Base-by-base conservation (phyloP, 2,329 filamentous ascomycete species). In the Arthrinium phaeospermum region DNA sequence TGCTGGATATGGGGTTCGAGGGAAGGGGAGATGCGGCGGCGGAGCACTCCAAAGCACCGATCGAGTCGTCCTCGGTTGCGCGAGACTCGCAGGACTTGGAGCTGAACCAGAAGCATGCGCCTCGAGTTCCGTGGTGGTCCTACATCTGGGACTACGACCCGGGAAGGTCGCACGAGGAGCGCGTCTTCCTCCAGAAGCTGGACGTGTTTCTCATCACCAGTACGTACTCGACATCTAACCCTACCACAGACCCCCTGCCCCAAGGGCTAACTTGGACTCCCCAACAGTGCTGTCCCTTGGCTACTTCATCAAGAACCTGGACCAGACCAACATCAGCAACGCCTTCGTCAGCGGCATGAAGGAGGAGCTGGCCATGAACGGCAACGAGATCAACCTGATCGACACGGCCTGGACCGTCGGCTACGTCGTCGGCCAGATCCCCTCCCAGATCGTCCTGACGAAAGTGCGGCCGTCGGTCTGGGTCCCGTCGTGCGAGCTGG, bases 291-390 rank as follows among this genome's bases (percentile, higher is more conserved):
- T 77, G 19, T 77, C 75, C 6, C 72, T 77, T 14, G 76, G 76
- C 4, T 77, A 77, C 57, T 77, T 77, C 70, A 77, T 77, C 68
- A 77, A 77, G 72, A 76, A 77, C 57, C 46, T 77, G 6, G 76
- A 77, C 45, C 76, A 77, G 72, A 77, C 67, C 6, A 68, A 68
- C 16, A 68, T 68, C 67, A 68, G 67, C 47, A 78, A 78, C 49
- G 76, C 77, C n/a, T 78, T 77, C 70, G 77, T 78, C 46, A 77
- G 76, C 70, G 76, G 81, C 5, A 82, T 82, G 81, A 80, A 81
- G 51, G 77, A 80, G 49, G 79, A 81, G 13, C 67, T 68, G 4
- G 41, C 41, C 5, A 67, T 72, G 47, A 64, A 70, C 19, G 51
- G 71, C 51, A 72, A 72, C 47, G 67, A 72, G 41, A 68, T 67